A percentile compares a stretch with the other conserved stretches of the same genome.
Conservation (phyloP, 805 yeast genomes). For the Lipomyces mesembrius region DNA sequence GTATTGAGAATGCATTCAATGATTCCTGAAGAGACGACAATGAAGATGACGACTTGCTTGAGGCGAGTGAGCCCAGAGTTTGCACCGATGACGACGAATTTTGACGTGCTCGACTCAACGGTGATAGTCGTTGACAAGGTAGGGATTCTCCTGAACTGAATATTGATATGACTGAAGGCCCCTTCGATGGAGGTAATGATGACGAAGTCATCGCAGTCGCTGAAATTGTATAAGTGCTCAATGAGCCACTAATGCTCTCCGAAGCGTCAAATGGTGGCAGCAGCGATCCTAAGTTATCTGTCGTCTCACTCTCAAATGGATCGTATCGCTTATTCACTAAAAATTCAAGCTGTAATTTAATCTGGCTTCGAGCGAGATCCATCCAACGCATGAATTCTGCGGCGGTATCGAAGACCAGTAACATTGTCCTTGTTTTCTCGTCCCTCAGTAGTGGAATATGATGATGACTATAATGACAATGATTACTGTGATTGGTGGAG, state of each 20-base stretch:
- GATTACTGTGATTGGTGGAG: background rate
- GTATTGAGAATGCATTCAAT: constrained; percentile 7
- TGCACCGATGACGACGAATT: constrained; percentile 4
- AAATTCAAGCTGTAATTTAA: constrained; percentile 10
- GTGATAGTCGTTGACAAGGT: background rate
- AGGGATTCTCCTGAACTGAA: background rate
- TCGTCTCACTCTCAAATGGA: background rate
- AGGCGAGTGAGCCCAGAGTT: constrained; percentile 1
- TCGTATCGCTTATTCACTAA: background rate
- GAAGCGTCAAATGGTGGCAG: constrained; percentile 13
- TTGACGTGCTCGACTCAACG: background rate
- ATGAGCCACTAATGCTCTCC: constrained; percentile 11
- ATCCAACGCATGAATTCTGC: constrained; percentile 32
- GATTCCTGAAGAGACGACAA: constrained; percentile 17
- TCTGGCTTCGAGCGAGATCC: constrained; percentile 28
- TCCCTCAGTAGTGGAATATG: constrained; percentile 21
- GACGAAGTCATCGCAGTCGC: background rate
- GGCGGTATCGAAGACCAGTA: constrained; percentile 26
- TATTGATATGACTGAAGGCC: background rate
- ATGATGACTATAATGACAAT: constrained; percentile 12
- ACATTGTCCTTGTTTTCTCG: constrained; percentile 19
- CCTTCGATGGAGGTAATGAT: background rate
- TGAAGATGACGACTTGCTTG: constrained; percentile 13
- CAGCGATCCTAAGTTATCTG: constrained; percentile 14
- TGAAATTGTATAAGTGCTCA: constrained; percentile 10